Conservation (phyloP, 768 basidiomycete genomes). For the Boletellus emodensis region DNA sequence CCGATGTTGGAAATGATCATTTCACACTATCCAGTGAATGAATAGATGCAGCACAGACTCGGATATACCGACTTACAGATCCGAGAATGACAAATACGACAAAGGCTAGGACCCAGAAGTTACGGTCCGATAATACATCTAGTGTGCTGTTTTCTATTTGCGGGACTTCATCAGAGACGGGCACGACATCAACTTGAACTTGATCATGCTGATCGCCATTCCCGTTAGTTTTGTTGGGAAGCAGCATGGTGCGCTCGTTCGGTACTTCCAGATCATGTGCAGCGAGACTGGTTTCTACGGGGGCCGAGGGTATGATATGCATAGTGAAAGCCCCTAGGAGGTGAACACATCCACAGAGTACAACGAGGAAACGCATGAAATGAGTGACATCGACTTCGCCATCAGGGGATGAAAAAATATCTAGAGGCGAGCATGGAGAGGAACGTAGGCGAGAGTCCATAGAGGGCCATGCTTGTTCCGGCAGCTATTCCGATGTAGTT, state of each 20-base stretch:
- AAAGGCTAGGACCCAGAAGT: constrained; percentile 63
- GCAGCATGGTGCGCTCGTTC: constrained; percentile 30
- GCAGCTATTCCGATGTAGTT: constrained; percentile 60
- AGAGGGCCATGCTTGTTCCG: constrained; percentile 65
- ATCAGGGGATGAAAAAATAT: constrained; percentile 49
- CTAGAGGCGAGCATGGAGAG: constrained; percentile 60
- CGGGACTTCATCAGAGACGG: constrained; percentile 21
- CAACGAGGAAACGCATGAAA: constrained; percentile 57
- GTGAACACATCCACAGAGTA: constrained; percentile 51
- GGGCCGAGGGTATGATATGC: constrained; percentile 17
- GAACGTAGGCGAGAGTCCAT: constrained; percentile 78
- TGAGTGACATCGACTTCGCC: constrained; percentile 44
- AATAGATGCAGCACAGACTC: background rate
- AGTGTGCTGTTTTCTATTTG: constrained; percentile 27
- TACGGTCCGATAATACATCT: constrained; percentile 48
- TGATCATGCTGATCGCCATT: constrained; percentile 6
- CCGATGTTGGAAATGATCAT: constrained; percentile 85
- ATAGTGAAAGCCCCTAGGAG: constrained; percentile 49
- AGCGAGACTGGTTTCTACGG: background rate
- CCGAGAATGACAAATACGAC: constrained; percentile 57
- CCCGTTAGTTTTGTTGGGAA: constrained; percentile 23
- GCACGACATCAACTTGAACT: constrained; percentile 19
- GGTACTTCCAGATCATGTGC: constrained; percentile 16
- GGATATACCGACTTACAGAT: constrained; percentile 45
- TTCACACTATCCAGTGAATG: constrained; percentile 47